These are phyloP conservation scores for Erysimum pusillum DNA, from an alignment of 441 rosid genomes.

Conservation along the genomic window DNA sequence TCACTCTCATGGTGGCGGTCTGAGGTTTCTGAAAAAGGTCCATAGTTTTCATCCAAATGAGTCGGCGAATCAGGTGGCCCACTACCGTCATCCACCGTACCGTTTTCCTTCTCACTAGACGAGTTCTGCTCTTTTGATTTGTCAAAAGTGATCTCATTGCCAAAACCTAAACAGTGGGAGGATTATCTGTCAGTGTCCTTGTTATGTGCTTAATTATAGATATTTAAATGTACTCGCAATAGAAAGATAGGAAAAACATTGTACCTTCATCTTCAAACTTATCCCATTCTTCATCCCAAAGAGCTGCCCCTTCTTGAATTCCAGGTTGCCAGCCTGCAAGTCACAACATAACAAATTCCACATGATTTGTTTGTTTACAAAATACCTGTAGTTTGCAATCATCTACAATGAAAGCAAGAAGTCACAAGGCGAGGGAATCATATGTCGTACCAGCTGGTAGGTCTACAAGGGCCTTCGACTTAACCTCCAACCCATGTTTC, in stretches of 20 bases:
- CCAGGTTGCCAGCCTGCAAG: conserved; percentile 98
- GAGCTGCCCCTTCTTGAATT: conserved; percentile 82
- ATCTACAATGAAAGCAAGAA: conserved; percentile 15
- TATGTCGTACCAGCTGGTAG: conserved; percentile 80
- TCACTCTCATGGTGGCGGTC: conserved; percentile 68
- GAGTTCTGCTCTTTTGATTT: conserved; percentile 51
- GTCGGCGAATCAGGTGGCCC: conserved; percentile 62
- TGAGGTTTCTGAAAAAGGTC: conserved; percentile 52
- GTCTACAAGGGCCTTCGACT: conserved; percentile 81
- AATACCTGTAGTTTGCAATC: conserved; percentile 18
- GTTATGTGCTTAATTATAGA: conserved; percentile 25
- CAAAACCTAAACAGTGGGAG: conserved; percentile 74
- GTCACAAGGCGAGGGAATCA: conserved; percentile 13
- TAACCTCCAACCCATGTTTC: conserved; percentile 85
- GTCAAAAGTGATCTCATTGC: conserved; percentile 79
- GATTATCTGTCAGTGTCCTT: conserved; percentile 27
- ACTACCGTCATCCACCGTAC: conserved; percentile 67
- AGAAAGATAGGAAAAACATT: conserved; percentile 16
- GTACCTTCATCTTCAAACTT: conserved; percentile 98
- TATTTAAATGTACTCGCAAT: conserved; percentile 19
- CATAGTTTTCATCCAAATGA: conserved; percentile 60
- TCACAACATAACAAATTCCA: conserved; percentile 46
- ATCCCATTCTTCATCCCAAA: conserved; percentile 99
- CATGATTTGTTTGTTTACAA: conserved; percentile 28
- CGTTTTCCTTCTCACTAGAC: conserved; percentile 57